Evolutionary conservation across 805 yeast species (phyloP).

Genomic region (Sugiyamaella qingdaonensis): DNA sequence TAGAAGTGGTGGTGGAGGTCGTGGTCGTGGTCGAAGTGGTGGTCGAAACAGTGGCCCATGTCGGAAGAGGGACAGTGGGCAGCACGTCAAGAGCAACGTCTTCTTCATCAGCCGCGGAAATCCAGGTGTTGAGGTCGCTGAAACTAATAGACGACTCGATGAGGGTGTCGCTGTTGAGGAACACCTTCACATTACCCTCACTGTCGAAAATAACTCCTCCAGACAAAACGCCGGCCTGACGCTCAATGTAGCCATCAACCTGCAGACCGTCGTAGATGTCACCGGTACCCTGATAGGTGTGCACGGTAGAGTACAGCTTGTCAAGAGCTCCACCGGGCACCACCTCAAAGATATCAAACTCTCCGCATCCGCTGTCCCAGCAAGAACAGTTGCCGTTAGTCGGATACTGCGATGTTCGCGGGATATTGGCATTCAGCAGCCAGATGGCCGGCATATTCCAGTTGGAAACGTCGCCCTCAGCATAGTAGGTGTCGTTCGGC

Average conservation of each 20-base stretch:
- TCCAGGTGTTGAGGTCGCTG: neutral
- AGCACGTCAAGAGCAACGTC: neutral
- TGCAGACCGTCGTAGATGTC: neutral
- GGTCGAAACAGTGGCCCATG: neutral
- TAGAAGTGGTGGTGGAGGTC: neutral
- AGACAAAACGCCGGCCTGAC: neutral
- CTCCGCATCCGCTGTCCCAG: conserved; percentile 98
- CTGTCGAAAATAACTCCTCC: conserved; percentile 6
- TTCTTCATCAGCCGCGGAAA: neutral
- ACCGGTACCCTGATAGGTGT: conserved; percentile 3
- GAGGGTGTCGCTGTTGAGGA: neutral
- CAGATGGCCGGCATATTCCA: conserved; percentile 97
- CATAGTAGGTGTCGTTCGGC: conserved; percentile 56
- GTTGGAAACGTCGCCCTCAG: conserved; percentile 38
- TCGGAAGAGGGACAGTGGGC: neutral
- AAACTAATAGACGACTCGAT: neutral
- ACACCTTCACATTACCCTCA: conserved; percentile 2
- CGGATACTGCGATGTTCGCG: conserved; percentile 96
- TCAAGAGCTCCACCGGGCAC: neutral
- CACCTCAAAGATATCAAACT: conserved; percentile 84
- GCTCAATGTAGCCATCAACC: neutral
- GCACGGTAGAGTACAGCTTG: neutral
- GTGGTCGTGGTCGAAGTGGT: neutral
- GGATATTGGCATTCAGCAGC: conserved; percentile 91
- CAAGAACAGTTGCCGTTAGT: conserved; percentile 71